Evolutionary conservation across 257 asterid genomes (phyloP).

Genomic region (Scutellaria galericulata): DNA sequence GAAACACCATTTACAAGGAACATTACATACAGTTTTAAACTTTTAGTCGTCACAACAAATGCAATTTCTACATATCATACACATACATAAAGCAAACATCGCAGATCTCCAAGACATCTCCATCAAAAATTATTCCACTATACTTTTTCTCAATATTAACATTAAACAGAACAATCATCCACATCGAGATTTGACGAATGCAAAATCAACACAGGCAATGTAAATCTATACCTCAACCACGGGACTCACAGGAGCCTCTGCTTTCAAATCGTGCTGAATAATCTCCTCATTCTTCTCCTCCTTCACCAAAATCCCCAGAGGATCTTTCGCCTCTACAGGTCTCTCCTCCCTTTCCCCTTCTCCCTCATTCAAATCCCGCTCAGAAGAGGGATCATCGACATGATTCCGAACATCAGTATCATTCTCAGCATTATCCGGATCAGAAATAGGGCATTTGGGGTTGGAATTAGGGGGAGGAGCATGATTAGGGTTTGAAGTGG

Average conservation of each 20-base stretch:
- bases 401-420: neutral
- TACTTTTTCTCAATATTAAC: neutral
- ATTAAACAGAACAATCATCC: conserved; percentile 28
- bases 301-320: conserved; percentile 36
- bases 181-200: neutral
- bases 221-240: conserved; percentile 37
- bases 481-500: conserved; percentile 55
- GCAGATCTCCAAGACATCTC: neutral
- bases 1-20: conserved; percentile 17
- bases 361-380: conserved; percentile 38
- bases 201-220: neutral
- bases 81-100: neutral
- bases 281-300: conserved; percentile 42
- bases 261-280: conserved; percentile 33
- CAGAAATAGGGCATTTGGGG: neutral
- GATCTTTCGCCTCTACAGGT: conserved; percentile 33
- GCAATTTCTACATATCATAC: conserved; percentile 2
- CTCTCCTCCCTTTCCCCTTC: conserved; percentile 37
- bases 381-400: conserved; percentile 31
- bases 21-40: neutral
- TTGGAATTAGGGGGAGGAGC: conserved; percentile 33
- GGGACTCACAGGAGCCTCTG: conserved; percentile 34
- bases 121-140: neutral
- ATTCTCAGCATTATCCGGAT: conserved; percentile 15
- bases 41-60: neutral